Percentiles rank a stretch among this genome's conserved stretches.
Conservation (phyloP, 805 yeast genomes). For the Wickerhamiella domercqiae region DNA sequence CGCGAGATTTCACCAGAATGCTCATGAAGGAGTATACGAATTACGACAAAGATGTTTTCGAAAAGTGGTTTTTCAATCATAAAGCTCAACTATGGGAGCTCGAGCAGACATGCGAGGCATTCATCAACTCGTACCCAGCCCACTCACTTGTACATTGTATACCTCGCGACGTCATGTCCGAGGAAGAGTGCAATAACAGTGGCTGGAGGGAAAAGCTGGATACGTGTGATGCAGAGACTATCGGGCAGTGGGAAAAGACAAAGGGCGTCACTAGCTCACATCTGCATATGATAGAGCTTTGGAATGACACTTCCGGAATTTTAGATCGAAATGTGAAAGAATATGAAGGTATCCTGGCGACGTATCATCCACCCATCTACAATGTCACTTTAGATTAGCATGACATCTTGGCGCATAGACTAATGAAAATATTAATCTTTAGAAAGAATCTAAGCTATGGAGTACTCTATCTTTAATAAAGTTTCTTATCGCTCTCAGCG, state of each 20-base stretch:
- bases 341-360: not conserved
- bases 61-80: conserved; percentile 11
- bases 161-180: not conserved
- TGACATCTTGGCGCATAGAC: too few species aligned
- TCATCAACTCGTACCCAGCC: not conserved
- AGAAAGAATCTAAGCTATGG: too few species aligned
- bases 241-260: conserved; percentile 8
- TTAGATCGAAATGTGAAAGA: not conserved
- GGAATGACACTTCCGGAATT: conserved; percentile 1
- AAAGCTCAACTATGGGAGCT: conserved; percentile 8
- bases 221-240: conserved; percentile 9
- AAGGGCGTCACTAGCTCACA: conserved; percentile 4
- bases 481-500: too few species aligned
- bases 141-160: conserved; percentile 1
- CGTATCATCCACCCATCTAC: not conserved
- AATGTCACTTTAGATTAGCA: too few species aligned
- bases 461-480: too few species aligned
- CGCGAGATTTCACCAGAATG: conserved; percentile 25
- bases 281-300: conserved; percentile 3
- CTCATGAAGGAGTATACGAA: conserved; percentile 26
- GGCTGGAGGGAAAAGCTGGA: conserved; percentile 4
- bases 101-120: conserved; percentile 1
- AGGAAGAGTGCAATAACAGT: conserved; percentile 1
- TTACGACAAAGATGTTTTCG: conserved; percentile 12
- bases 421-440: too few species aligned